Base-by-base conservation (phyloP, 306 rosid species). In the Trifolium subterraneum region DNA sequence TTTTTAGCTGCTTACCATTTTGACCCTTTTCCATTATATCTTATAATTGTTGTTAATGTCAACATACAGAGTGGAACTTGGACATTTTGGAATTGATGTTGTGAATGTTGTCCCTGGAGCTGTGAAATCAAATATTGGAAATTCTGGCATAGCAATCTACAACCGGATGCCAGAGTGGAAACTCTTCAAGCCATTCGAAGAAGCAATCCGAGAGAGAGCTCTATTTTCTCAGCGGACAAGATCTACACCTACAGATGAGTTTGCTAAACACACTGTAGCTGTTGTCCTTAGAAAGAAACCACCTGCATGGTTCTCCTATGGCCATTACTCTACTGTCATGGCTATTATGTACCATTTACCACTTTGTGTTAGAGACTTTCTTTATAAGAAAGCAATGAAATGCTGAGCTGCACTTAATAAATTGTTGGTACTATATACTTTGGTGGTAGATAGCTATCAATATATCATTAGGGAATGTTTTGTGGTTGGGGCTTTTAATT, bases 61-160 rank as follows among this genome's bases (percentile, higher is more conserved):
- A 19, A 72, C 62, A 10, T 19, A 60, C 80, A 91, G 94, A 77
- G 41, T 89, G 85, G 96, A 94, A 74, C 86, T 94, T 3, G 80
- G 66, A 42, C 97, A 80, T 60, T 90, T 88, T 10, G 97, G 97
- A 72, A 93, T 93, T 71, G 83, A 91, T 71, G 97, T 93, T 73
- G 87, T 93, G 23, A 85, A 81, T 42, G 91, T 93, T 71, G 92
- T 87, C 36, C 97, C 98, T 1, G 98, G 98, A 71, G 93, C 85
- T 64, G 67, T 90, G 51, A 89, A 60, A 75, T 93, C 98, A 54
- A 93, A 93, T 65, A 67, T 93, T 9, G 98, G 96, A 74, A 71
- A 63, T 47, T 74, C 93, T 38, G 90, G 81, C 16, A 3, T 84
- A 42, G 74, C 86, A 7, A 54, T 52, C 77, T 93, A 87, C 86